phyloP scores from a whole-genome alignment of 148 eudicot species.

The Dysphania ambrosioides region DNA sequence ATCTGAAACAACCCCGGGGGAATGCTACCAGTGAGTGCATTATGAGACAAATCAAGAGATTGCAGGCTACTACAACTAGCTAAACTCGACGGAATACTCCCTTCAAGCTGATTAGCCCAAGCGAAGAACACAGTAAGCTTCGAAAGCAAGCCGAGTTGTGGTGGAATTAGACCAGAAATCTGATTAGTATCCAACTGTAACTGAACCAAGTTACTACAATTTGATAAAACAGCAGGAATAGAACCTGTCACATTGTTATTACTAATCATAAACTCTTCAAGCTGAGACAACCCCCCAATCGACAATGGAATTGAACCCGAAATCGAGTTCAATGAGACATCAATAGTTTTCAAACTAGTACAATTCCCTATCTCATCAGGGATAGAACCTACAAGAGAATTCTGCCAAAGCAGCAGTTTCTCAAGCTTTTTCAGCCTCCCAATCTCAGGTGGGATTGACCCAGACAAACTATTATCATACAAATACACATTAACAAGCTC shows the following conservation, averaged over 20 bases:
- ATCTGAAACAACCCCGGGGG: conserved; percentile 57
- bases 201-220: conserved; percentile 45
- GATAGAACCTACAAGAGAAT: conserved; percentile 48
- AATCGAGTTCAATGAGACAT: conserved; percentile 61
- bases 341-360: conserved; percentile 47
- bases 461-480: conserved; percentile 64
- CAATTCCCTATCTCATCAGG: conserved; percentile 71
- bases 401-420: conserved; percentile 64
- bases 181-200: conserved; percentile 72
- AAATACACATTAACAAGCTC: conserved; percentile 64
- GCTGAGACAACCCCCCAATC: conserved; percentile 43
- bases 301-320: conserved; percentile 64
- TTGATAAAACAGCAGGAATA: conserved; percentile 54
- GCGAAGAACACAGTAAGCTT: conserved; percentile 63
- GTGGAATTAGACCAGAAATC: conserved; percentile 62
- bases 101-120: conserved; percentile 80
- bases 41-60: conserved; percentile 65
- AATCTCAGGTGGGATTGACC: conserved; percentile 54
- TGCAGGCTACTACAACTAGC: conserved; percentile 48
- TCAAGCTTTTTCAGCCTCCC: conserved; percentile 55
- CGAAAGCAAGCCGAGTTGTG: conserved; percentile 43
- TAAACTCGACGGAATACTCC: conserved; percentile 57
- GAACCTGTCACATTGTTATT: conserved; percentile 75
- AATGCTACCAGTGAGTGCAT: conserved; percentile 56
- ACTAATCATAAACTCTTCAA: conserved; percentile 72